Percentiles rank a stretch among this genome's conserved stretches.
These are phyloP conservation scores for Pyrenophora tritici-repentis DNA, from an alignment of 2,329 filamentous ascomycete species.

Conservation along the genomic window DNA sequence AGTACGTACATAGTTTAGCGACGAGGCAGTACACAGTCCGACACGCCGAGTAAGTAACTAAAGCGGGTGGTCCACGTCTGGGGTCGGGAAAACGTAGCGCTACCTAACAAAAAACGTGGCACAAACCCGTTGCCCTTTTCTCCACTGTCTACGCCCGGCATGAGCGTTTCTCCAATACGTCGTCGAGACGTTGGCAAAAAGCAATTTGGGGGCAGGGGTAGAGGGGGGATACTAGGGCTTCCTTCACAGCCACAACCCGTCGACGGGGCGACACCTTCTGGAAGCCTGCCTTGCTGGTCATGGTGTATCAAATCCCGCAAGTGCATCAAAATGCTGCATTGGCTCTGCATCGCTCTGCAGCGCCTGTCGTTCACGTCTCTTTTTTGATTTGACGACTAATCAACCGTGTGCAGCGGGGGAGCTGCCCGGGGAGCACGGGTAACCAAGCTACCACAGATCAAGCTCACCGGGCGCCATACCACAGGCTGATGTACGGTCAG, in stretches of 20 bases:
- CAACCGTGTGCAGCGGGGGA: constrained; percentile 11
- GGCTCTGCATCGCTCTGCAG: constrained; percentile 7
- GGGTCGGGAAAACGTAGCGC: constrained; percentile 16
- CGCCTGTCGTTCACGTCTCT: constrained; percentile 10
- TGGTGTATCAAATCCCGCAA: constrained; percentile 16
- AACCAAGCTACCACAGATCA: constrained; percentile 11
- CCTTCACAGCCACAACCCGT: constrained; percentile 19
- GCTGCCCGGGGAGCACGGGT: constrained; percentile 8
- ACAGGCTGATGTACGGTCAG: constrained; percentile 22
- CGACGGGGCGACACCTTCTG: constrained; percentile 22
- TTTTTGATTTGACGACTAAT: constrained; percentile 20
- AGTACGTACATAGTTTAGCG: background rate
- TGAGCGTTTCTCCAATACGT: background rate
- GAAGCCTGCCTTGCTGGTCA: constrained; percentile 15
- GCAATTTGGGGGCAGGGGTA: background rate
- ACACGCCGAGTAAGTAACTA: no score
- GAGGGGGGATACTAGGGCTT: background rate
- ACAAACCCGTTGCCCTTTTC: constrained; percentile 3
- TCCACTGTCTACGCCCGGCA: background rate
- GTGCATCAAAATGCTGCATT: background rate
- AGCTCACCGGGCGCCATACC: constrained; percentile 21
- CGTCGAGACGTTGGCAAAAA: background rate
- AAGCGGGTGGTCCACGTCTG: constrained; percentile 4
- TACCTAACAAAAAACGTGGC: background rate
- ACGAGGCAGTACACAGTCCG: background rate